Evolutionary conservation across 2,329 filamentous ascomycete genomes (phyloP), one percentile per base, ranked within the genome.

Genomic region (Elsinoe necatrix): DNA sequence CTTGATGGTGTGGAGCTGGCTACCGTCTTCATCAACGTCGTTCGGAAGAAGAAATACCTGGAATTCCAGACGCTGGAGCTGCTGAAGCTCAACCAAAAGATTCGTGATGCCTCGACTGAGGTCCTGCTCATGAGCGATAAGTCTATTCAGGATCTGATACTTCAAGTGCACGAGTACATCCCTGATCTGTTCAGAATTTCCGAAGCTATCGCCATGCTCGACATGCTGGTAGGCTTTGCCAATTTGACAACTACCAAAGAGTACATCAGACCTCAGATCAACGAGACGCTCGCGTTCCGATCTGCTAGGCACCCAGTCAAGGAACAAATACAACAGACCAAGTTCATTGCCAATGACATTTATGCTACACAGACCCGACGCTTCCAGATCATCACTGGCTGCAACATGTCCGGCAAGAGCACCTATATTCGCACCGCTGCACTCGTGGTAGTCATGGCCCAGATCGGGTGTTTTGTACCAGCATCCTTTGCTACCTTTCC

Each of bases 401-500:
- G 89, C 68, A 98, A 98, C 64, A 98, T 98, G 93, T 95, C 89
- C 63, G 93, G 91, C 0, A 98, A 97, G 69, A 95, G 87, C 61
- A 98, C 91, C 0, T 97, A 96, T 66, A 95, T 97, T 60, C 83
- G 89, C 51, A 85, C 87, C 1, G 77, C 95, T 21, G 88, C 92
- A 0, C 74, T 98, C 29, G 82, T 95, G 66, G 83, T 87, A 43
- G 83, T 98, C 58, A 96, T 98, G 90, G 89, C 89, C 0, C 93
- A 98, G 65, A 84, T 96, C 54, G 92, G 91, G 2, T 87, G 83
- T 63, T 97, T 95, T 67, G 86, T 97, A 1, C 93, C 93, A 0
- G 92, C 90, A 0, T 77, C 84, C 27, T 93, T 89, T 65, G 93
- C 90, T 0, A 83, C 84, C 0, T 86, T 97, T 61, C 82, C 90